phyloP scores from a whole-genome alignment of 805 yeast genomes.

The Starmerella riodocensis region DNA sequence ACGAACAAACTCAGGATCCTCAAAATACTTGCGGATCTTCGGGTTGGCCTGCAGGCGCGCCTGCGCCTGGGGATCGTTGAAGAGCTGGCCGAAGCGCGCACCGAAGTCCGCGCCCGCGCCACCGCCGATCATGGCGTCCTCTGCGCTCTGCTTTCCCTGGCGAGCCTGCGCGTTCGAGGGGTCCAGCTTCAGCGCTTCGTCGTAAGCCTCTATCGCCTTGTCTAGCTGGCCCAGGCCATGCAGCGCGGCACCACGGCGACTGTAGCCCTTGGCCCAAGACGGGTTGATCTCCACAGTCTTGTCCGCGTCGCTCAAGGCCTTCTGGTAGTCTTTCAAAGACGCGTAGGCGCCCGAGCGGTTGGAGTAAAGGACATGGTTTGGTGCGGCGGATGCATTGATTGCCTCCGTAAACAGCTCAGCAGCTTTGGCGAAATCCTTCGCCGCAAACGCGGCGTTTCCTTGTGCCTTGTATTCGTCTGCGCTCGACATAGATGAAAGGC shows the following conservation, averaged over 20 bases:
- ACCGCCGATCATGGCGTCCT: constrained; percentile 39
- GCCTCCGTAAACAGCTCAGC: constrained; percentile 73
- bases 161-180: constrained; percentile 81
- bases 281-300: constrained; percentile 70
- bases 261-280: constrained; percentile 90
- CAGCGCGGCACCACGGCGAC: constrained; percentile 85
- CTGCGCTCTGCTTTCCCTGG: constrained; percentile 63
- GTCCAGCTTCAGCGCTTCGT: constrained; percentile 73
- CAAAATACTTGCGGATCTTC: constrained; percentile 72
- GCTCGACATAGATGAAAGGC: constrained; percentile 9
- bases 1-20: constrained; percentile 70
- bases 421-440: constrained; percentile 72
- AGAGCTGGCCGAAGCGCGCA: constrained; percentile 63
- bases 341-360: constrained; percentile 90
- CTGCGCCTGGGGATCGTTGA: constrained; percentile 67
- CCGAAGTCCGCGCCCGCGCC: constrained; percentile 44
- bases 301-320: constrained; percentile 76
- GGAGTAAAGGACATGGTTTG: constrained; percentile 86
- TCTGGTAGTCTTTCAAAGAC: constrained; percentile 54
- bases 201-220: constrained; percentile 90
- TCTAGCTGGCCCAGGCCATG: constrained; percentile 77
- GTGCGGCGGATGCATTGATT: constrained; percentile 55
- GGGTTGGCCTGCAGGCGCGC: constrained; percentile 70
- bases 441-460: constrained; percentile 86
- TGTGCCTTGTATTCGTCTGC: constrained; percentile 47